A percentile compares a stretch with the other conserved stretches of the same genome.
phyloP scores from a whole-genome alignment of 805 yeast genomes.

The Ogataea polymorpha region DNA sequence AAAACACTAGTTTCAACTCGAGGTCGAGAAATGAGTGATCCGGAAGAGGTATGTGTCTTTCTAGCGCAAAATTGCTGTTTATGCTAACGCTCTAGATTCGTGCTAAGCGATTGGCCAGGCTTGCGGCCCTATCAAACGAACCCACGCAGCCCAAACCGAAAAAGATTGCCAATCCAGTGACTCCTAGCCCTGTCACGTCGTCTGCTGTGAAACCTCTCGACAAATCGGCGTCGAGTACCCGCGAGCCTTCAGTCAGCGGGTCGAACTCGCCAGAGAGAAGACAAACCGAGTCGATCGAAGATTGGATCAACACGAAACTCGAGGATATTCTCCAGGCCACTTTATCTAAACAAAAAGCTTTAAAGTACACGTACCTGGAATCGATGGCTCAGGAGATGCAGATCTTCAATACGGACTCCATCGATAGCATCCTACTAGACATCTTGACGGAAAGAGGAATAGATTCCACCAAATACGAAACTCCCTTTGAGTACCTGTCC shows the following conservation, averaged over 20 bases:
- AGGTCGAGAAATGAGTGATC: conserved; percentile 14
- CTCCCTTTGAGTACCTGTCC: conserved; percentile 47
- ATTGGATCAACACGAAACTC: conserved; percentile 42
- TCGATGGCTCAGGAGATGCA: conserved; percentile 26
- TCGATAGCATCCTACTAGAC: conserved; percentile 56
- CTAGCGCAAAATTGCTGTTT: not conserved
- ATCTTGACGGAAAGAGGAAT: conserved; percentile 53
- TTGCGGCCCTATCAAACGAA: conserved; percentile 24
- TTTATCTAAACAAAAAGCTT: conserved; percentile 25
- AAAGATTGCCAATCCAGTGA: conserved; percentile 1
- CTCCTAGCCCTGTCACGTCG: not conserved
- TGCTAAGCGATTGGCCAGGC: conserved; percentile 49
- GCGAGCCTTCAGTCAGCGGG: not conserved
- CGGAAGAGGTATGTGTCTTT: conserved; percentile 18
- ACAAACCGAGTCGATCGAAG: conserved; percentile 22
- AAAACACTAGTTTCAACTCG: not conserved
- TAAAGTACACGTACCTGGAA: conserved; percentile 18
- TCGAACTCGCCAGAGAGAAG: not conserved
- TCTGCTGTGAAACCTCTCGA: not conserved
- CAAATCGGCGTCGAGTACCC: not conserved
- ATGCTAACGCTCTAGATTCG: conserved; percentile 29
- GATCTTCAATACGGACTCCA: conserved; percentile 29
- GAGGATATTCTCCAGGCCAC: conserved; percentile 38
- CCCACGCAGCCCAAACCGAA: conserved; percentile 9
- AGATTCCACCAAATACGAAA: conserved; percentile 20